Base-by-base conservation (phyloP, 2,329 filamentous ascomycete species). In the Talaromyces rugulosus region DNA sequence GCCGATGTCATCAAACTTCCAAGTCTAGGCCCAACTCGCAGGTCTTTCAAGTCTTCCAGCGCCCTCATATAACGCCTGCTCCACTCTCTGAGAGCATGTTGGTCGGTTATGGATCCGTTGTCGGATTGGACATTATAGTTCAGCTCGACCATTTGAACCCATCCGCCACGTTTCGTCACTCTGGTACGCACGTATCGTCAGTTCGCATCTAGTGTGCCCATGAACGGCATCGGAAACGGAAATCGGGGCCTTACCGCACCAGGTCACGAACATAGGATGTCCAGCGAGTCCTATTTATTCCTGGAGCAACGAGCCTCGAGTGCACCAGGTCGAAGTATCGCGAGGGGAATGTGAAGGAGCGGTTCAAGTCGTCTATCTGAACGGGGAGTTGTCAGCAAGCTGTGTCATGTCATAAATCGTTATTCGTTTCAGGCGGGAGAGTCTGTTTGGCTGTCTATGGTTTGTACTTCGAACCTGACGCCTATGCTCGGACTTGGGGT, bases 141-240 rank as follows among this genome's bases (percentile, higher is more conserved):
- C 68, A 93, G 85, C 71, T 96, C 93, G n/a, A 91, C 85, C 83
- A 96, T 88, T 71, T 96, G 92, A 63, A 90, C 84, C 91, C 92
- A 96, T 1, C 93, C 92, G 2, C 88, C 89, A 5, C 87, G 88
- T 57, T 86, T 88, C 65, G 93, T 78, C 1, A 75, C 72, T 65
- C 74, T 76, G 59, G 55, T 55, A 27, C 16, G 42, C 18, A 56
- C n/a, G 40, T 56, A 14, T 54, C 52, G 59, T 59, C 47, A 63
- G 36, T n/a, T 16, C 36, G 12, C 34, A 33, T 31, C 36, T 31
- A 50, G 33, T 60, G 57, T 11, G n/a, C 30, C 23, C 23, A 9
- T 53, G 33, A 30, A 50, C 58, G 18, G 27, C 28, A 53, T 54
- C 18, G 6, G 16, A 30, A 23, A 28, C 31, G 40, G 40, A 47